Conservation (phyloP, 345 rosid genomes). For the Pistacia vera region DNA sequence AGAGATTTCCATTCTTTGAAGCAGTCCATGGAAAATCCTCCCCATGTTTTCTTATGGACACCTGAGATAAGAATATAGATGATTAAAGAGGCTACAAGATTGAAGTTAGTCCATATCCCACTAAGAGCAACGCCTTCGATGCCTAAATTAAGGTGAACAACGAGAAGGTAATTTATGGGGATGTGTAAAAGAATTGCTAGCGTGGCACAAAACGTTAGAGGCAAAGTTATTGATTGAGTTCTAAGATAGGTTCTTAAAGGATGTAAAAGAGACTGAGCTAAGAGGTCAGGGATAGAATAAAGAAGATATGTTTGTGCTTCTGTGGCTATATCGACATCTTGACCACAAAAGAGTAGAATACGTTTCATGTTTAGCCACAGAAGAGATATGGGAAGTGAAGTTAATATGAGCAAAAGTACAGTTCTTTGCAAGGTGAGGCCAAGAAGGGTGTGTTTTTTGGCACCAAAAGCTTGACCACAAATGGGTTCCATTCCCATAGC, state of each 20-base stretch:
- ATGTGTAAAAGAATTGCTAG: constrained; percentile 63
- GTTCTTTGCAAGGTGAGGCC: constrained; percentile 72
- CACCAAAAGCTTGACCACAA: constrained; percentile 91
- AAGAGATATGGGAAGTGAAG: constrained; percentile 68
- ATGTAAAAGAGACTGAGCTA: constrained; percentile 76
- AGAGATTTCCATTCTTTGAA: constrained; percentile 59
- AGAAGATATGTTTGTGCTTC: constrained; percentile 70
- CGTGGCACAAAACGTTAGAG: constrained; percentile 66
- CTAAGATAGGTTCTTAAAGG: constrained; percentile 85
- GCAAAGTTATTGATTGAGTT: constrained; percentile 74
- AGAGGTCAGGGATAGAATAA: constrained; percentile 80
- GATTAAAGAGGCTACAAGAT: constrained; percentile 53
- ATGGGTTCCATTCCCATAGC: constrained; percentile 94
- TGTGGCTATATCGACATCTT: constrained; percentile 58
- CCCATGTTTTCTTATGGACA: constrained; percentile 54
- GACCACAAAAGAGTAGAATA: constrained; percentile 60
- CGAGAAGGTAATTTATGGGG: constrained; percentile 73
- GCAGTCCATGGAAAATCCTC: constrained; percentile 61
- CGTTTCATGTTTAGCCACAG: constrained; percentile 77
- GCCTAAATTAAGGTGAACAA: constrained; percentile 58
- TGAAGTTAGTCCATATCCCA: constrained; percentile 72
- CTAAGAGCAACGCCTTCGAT: constrained; percentile 67
- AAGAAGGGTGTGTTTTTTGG: constrained; percentile 57
- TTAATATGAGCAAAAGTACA: constrained; percentile 52
- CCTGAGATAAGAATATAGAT: constrained; percentile 57